Evolutionary conservation across 345 rosid genomes (phyloP).

Genomic region (Clarkia xantiana): DNA sequence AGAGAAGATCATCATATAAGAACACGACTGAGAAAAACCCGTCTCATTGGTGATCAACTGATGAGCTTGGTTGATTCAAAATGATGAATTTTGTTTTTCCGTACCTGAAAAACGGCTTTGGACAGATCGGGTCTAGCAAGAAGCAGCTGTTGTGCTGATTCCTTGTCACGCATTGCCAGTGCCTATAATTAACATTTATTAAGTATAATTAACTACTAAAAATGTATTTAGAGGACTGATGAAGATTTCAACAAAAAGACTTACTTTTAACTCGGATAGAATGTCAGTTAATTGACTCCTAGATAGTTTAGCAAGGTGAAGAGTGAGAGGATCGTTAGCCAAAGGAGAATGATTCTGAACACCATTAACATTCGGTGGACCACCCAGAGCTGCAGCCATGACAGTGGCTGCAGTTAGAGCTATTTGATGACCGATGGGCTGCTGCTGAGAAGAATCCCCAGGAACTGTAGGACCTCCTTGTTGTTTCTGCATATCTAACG

Average conservation of each 20-base stretch:
- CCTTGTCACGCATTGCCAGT: constrained; percentile 63
- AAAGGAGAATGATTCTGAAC: constrained; percentile 31
- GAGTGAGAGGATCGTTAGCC: constrained; percentile 76
- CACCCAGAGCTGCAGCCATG: constrained; percentile 74
- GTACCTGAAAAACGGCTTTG: constrained; percentile 86
- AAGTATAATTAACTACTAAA: constrained; percentile 5
- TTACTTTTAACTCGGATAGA: constrained; percentile 69
- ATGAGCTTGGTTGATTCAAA: not conserved
- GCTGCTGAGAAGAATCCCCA: constrained; percentile 40
- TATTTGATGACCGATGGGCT: constrained; percentile 74
- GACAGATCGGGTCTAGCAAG: constrained; percentile 57
- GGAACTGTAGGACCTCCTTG: constrained; percentile 30
- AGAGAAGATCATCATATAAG: not conserved
- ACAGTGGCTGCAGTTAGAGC: constrained; percentile 66
- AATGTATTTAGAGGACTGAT: not conserved
- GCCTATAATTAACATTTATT: constrained; percentile 26
- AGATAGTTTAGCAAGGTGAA: constrained; percentile 79
- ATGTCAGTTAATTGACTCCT: constrained; percentile 71
- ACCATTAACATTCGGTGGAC: constrained; percentile 38
- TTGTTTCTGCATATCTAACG: constrained; percentile 48
- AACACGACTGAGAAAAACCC: not conserved
- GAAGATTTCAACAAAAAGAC: constrained; percentile 6
- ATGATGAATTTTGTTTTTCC: not conserved
- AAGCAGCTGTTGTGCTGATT: constrained; percentile 61
- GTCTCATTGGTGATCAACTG: not conserved